Base-by-base conservation (phyloP, 306 rosid species). In the Glycine latifolia region DNA sequence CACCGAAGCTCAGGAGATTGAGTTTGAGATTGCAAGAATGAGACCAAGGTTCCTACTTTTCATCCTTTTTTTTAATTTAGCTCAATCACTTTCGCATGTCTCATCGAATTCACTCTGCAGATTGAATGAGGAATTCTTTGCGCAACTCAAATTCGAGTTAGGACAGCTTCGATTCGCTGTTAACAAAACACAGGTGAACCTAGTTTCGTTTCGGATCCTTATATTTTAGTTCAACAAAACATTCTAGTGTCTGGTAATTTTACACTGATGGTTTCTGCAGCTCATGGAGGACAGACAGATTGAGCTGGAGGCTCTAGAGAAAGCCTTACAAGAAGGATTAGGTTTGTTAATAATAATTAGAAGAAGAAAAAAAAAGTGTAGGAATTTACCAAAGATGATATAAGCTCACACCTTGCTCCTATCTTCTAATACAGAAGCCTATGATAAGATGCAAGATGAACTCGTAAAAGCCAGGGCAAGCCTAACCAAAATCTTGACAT, bases 291-390 rank as follows among this genome's bases (percentile, higher is more conserved):
- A 93, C 60, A 89, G 99, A 79, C 50, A 91, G 83, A 79, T 86
- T 72, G 99, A 93, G 87, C 90, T 95, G 68, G 99, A 93, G 85
- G 97, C 97, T 70, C 82, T 95, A 69, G 97, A 93, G 92, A 93
- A 91, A 81, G 99, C 99, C 20, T 81, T 95, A 41, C 86, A 70
- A 84, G 98, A 93, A 89, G 99, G 97, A 79, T 87, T 82, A 88
- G 97, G 99, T 95, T 53, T 26, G 31, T 26, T 65, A 48, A 10
- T 7, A 43, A 43, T 43, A 43, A 7, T 26, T 26, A 26, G 31
- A 26, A 26, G 2, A 0, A 26, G 2, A 26, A 26, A 26, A 26
- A 26, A 26, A 26, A 26, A 1, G 31, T 26, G 31, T 26, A 26
- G 31, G 31, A 26, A 26, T 26, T 26, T n/a, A 20, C 13, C 53